Percentiles rank a stretch among this genome's conserved stretches.
phyloP scores from a whole-genome alignment of 2,329 filamentous ascomycete genomes.

The Aspergillus arachidicola region DNA sequence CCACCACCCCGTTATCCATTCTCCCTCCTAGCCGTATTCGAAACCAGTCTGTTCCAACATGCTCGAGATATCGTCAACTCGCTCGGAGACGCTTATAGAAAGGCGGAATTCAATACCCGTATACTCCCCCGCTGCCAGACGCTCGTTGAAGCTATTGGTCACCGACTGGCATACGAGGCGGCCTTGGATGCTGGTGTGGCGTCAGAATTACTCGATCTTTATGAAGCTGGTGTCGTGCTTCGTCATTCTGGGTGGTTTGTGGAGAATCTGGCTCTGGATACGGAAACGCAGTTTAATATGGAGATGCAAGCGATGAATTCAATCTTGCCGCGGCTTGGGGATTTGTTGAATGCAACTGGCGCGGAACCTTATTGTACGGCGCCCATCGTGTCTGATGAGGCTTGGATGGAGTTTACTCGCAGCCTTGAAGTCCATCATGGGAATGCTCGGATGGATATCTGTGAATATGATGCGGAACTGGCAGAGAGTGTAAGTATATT shows the following conservation, averaged over 20 bases:
- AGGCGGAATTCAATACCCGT: constrained; percentile 18
- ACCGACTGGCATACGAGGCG: constrained; percentile 25
- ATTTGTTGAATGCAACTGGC: neutral
- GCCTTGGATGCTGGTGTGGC: constrained; percentile 20
- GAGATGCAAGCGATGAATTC: neutral
- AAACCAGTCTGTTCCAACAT: constrained; percentile 15
- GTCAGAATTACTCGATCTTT: constrained; percentile 14
- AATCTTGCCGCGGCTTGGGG: neutral
- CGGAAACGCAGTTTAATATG: neutral
- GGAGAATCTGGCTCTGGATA: neutral
- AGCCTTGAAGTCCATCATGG: neutral
- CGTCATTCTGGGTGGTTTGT: constrained; percentile 21
- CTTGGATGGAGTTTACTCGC: neutral
- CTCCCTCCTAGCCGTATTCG: constrained; percentile 20
- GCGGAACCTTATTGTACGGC: neutral
- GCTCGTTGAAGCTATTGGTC: constrained; percentile 23
- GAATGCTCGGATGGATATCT: neutral
- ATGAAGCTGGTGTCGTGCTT: constrained; percentile 16
- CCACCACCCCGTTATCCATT: constrained; percentile 16
- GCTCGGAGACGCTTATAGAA: constrained; percentile 10
- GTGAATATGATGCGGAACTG: neutral
- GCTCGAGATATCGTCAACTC: constrained; percentile 8
- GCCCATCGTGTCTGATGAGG: neutral
- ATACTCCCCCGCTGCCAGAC: constrained; percentile 22
- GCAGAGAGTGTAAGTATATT: neutral